Conservation (phyloP, 2,329 filamentous ascomycete genomes). For the Diaporthe ampelina region DNA sequence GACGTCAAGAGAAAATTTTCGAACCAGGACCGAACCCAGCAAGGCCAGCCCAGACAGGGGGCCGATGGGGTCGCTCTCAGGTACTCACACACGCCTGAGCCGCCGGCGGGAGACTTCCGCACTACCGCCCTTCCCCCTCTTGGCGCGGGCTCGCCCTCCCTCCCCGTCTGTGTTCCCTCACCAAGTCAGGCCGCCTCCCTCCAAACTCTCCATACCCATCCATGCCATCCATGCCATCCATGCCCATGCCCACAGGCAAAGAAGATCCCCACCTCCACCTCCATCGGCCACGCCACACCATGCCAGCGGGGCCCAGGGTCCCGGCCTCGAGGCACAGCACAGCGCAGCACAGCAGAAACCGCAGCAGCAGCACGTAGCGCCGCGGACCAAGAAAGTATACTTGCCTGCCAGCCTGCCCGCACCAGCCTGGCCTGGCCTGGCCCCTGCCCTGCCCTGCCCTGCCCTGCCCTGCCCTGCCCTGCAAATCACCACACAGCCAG, state of each 20-base stretch:
- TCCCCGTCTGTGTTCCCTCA: neutral
- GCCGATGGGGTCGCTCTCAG: conserved; percentile 7
- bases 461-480: no score
- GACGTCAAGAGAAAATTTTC: conserved; percentile 27
- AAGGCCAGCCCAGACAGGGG: neutral
- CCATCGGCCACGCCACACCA: conserved; percentile 26
- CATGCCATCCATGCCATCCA: no score
- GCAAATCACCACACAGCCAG: no score
- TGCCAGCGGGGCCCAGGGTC: conserved; percentile 15
- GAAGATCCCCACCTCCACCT: conserved; percentile 28
- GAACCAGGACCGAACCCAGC: neutral
- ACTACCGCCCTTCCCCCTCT: neutral
- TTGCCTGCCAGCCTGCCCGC: neutral
- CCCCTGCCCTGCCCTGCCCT: no score
- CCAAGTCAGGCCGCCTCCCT: neutral
- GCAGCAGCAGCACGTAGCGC: neutral
- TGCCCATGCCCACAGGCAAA: neutral
- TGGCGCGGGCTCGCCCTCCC: conserved; percentile 15
- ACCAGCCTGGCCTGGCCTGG: neutral
- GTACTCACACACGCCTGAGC: neutral
- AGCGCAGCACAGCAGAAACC: no score
- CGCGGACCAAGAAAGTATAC: neutral
- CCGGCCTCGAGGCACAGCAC: conserved; percentile 12
- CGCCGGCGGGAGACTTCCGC: conserved; percentile 19
- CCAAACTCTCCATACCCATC: no score